Conservation (phyloP, 352 stramenopile species). For the Phytophthora boehmeriae region DNA sequence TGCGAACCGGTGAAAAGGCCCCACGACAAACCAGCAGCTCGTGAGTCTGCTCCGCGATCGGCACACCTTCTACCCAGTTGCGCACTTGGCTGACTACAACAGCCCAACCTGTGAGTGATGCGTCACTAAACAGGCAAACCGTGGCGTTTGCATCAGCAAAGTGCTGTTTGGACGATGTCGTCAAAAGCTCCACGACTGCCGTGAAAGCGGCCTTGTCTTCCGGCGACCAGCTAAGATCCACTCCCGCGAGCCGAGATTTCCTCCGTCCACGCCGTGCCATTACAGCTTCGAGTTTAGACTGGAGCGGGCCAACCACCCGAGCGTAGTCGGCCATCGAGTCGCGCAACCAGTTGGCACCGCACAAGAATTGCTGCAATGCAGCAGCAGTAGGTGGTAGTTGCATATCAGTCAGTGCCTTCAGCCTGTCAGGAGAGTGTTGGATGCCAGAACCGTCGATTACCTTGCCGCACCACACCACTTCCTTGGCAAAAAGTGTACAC, state of each 20-base stretch:
- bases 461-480: slow-evolving; percentile 14
- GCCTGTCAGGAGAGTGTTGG: not conserved
- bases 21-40: slow-evolving; percentile 14
- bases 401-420: not conserved
- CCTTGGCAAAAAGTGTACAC: slow-evolving; percentile 12
- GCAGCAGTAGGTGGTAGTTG: slow-evolving; percentile 6
- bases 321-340: slow-evolving; percentile 14
- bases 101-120: not conserved
- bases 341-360: slow-evolving; percentile 7
- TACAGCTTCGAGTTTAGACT: slow-evolving; percentile 9
- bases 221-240: slow-evolving; percentile 1
- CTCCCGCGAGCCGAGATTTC: not conserved
- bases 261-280: not conserved
- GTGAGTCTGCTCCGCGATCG: slow-evolving; percentile 8
- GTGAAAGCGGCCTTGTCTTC: slow-evolving; percentile 1
- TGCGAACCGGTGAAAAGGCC: slow-evolving; percentile 5
- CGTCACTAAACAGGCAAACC: slow-evolving; percentile 12
- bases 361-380: slow-evolving; percentile 19
- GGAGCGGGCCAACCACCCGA: not conserved
- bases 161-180: not conserved
- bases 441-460: slow-evolving; percentile 21
- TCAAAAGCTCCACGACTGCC: not conserved
- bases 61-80: slow-evolving; percentile 2
- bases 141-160: slow-evolving; percentile 1
- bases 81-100: slow-evolving; percentile 10